Base-by-base conservation (phyloP, 805 yeast species). In the Saccharomycopsis sp. region DNA sequence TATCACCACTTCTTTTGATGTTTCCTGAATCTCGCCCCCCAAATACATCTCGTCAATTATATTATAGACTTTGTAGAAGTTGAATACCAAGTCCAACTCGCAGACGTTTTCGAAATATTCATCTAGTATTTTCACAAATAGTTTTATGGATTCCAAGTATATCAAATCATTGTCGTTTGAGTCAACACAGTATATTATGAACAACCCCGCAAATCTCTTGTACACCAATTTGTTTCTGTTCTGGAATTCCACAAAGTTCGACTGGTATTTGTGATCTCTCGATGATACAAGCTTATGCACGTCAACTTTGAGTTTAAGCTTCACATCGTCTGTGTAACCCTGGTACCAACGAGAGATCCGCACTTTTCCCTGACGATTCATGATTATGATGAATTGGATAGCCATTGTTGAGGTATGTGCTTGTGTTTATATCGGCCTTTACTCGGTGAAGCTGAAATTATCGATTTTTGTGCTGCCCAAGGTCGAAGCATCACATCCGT, bases 301-400 rank as follows among this genome's bases (percentile, higher is more conserved):
- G 32, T 82, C 85, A 17, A 66, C 64, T 20, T 75, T 73, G 29
- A 71, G 51, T 36, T 59, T 63, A 40, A 63, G 52, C 48, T 74
- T 71, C 45, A 73, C 76, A 3, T 57, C 52, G 32, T 71, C 71
- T 4, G 63, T 42, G 43, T 61, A 63, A 6, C 68, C 62, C 6
- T 57, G 56, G 55, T 71, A 89, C 88, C 94, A 88, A 58, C 86
- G 81, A 5, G 84, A 79, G 12, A 89, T 63, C 45, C 98, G 72
- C 17, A 89, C 75, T 50, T 83, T 83, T n/a, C 98, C 97, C 62
- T 89, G 96, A 44, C 95, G 71, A 57, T 89, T 89, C 57, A 89
- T 77, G 34, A 89, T 80, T 31, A 88, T 61, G 30, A 89, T 67
- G 62, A 75, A 89, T 50, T 85, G 87, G 13, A 88, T 71, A 4